A percentile compares a stretch with the other conserved stretches of the same genome.
These are phyloP conservation scores for Bonia amplexicaulis DNA, from an alignment of 176 grass and related monocot species.

Conservation along the genomic window DNA sequence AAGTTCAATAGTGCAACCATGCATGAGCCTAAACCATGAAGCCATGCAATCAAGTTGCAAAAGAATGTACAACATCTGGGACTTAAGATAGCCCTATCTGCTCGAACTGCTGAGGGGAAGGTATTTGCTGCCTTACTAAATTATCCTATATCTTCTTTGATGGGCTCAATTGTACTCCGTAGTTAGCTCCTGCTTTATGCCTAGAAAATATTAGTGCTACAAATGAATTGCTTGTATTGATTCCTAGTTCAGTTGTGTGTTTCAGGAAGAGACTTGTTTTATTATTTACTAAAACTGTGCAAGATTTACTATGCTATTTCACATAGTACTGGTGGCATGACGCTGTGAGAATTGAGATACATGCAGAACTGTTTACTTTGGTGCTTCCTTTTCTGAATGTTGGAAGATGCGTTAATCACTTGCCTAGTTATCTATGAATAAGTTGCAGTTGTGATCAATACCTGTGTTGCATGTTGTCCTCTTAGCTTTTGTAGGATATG, in stretches of 20 bases:
- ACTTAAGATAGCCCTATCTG: slow-evolving; percentile 87
- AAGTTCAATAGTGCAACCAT: slow-evolving; percentile 69
- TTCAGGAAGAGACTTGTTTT: not conserved
- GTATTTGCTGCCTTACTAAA: slow-evolving; percentile 16
- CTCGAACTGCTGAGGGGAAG: slow-evolving; percentile 75
- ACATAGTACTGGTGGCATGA: not conserved
- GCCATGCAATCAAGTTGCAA: slow-evolving; percentile 80
- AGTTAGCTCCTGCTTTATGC: not conserved
- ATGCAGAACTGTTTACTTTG: not conserved
- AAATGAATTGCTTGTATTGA: not conserved
- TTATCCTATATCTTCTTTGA: not conserved
- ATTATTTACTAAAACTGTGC: not conserved
- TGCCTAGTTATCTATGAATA: not conserved
- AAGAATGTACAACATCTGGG: slow-evolving; percentile 77
- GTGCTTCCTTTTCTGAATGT: not conserved
- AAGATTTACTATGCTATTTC: not conserved
- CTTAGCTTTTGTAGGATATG: not conserved
- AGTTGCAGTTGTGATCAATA: not conserved
- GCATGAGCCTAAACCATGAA: slow-evolving; percentile 88
- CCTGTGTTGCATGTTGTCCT: not conserved
- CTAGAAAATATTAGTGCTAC: not conserved
- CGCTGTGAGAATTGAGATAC: not conserved
- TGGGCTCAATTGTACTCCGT: not conserved
- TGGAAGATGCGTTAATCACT: not conserved
- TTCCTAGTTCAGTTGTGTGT: not conserved